phyloP scores from a whole-genome alignment of 2,329 filamentous ascomycete species.

The Hypoxylon sp. region DNA sequence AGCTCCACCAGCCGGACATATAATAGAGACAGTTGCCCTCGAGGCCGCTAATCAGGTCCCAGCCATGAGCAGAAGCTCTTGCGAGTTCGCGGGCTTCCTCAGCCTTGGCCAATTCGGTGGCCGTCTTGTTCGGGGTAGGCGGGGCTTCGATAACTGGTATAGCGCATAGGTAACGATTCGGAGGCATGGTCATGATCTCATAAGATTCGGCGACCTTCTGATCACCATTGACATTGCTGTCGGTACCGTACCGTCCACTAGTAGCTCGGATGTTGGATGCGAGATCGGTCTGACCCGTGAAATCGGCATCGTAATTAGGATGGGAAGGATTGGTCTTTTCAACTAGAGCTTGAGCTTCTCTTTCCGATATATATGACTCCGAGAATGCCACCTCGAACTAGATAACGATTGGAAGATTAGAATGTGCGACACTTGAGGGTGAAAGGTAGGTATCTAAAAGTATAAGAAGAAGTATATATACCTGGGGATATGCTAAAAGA shows the following conservation, averaged over 20 bases:
- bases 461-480: conserved; percentile 58
- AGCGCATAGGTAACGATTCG: conserved; percentile 84
- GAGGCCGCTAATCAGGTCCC: conserved; percentile 84
- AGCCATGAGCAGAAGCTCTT: conserved; percentile 81
- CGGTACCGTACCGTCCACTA: conserved; percentile 46
- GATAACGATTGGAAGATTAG: not conserved
- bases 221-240: conserved; percentile 52
- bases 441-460: conserved; percentile 1
- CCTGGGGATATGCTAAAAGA: conserved; percentile 87
- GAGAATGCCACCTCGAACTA: conserved; percentile 87
- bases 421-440: not conserved
- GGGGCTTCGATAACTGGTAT: conserved; percentile 78
- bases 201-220: conserved; percentile 66
- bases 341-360: conserved; percentile 76
- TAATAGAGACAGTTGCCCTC: conserved; percentile 85
- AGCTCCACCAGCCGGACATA: conserved; percentile 94
- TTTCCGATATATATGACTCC: conserved; percentile 78
- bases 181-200: conserved; percentile 80
- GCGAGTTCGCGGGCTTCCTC: conserved; percentile 86
- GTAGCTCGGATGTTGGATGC: conserved; percentile 47
- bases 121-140: conserved; percentile 72
- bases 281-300: conserved; percentile 53
- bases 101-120: conserved; percentile 75
- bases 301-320: conserved; percentile 55
- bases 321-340: conserved; percentile 61